These are phyloP conservation scores for Metschnikowia hibisci DNA, from an alignment of 805 yeast genomes.

Conservation along the genomic window DNA sequence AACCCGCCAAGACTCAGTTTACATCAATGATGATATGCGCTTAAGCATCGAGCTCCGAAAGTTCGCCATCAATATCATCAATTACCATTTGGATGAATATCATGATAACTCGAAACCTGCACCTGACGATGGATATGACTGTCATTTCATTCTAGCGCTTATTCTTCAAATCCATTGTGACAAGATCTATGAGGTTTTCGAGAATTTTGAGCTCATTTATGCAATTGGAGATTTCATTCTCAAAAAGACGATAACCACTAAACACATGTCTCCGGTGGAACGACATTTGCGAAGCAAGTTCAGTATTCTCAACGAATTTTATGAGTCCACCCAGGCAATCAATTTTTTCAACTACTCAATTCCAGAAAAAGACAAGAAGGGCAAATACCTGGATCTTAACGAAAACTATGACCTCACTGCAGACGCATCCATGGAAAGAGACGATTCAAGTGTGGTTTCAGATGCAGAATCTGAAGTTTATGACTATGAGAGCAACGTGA, in stretches of 20 bases:
- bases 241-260: constrained; percentile 13
- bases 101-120: constrained; percentile 23
- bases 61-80: constrained; percentile 31
- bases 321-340: constrained; percentile 47
- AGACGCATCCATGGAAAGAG: neutral
- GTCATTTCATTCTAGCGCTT: constrained; percentile 32
- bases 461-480: constrained; percentile 16
- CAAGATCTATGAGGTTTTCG: constrained; percentile 36
- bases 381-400: constrained; percentile 43
- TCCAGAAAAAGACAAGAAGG: constrained; percentile 29
- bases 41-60: constrained; percentile 35
- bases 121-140: constrained; percentile 27
- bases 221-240: constrained; percentile 38
- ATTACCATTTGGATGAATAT: constrained; percentile 40
- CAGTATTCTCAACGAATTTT: constrained; percentile 34
- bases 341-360: constrained; percentile 46
- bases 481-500: constrained; percentile 12
- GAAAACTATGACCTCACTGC: constrained; percentile 33
- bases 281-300: constrained; percentile 27
- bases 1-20: constrained; percentile 15
- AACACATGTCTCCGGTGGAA: constrained; percentile 18
- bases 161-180: constrained; percentile 39
- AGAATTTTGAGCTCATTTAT: constrained; percentile 38
- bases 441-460: constrained; percentile 8
- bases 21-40: constrained; percentile 23